These are phyloP conservation scores for Plectranthus barbatus DNA, from an alignment of 257 asterid genomes.

Conservation along the genomic window DNA sequence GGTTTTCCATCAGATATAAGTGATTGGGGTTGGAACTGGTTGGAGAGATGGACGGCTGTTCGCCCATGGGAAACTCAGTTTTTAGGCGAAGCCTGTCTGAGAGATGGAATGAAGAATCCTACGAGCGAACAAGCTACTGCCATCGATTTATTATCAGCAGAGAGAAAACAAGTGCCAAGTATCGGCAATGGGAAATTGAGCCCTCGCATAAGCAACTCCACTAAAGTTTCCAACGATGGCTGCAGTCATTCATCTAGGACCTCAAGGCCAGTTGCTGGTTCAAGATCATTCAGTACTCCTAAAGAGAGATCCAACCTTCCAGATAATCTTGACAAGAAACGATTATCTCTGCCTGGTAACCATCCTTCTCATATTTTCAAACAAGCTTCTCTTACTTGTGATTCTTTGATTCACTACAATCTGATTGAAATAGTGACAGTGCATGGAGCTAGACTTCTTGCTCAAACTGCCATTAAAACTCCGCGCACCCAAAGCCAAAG, in stretches of 20 bases:
- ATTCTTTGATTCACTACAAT: no score
- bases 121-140: conserved; percentile 34
- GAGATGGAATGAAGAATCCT: conserved; percentile 42
- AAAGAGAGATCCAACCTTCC: conserved; percentile 53
- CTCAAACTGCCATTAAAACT: conserved; percentile 34
- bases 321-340: conserved; percentile 57
- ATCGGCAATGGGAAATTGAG: neutral
- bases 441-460: conserved; percentile 33
- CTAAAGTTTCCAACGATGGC: conserved; percentile 38
- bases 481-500: neutral
- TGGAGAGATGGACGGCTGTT: conserved; percentile 97
- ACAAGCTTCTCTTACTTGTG: no score
- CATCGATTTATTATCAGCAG: no score
- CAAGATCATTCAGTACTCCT: conserved; percentile 67
- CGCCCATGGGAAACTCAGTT: conserved; percentile 92
- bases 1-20: conserved; percentile 54
- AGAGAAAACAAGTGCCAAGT: conserved; percentile 3
- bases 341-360: conserved; percentile 62
- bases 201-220: neutral
- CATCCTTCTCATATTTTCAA: conserved; percentile 13
- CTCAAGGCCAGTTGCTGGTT: conserved; percentile 28
- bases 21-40: conserved; percentile 98
- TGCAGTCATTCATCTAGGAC: conserved; percentile 48
- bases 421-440: conserved; percentile 33
- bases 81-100: conserved; percentile 49